phyloP scores from a whole-genome alignment of 2,329 filamentous ascomycete species.

The Samsoniella hepiali region DNA sequence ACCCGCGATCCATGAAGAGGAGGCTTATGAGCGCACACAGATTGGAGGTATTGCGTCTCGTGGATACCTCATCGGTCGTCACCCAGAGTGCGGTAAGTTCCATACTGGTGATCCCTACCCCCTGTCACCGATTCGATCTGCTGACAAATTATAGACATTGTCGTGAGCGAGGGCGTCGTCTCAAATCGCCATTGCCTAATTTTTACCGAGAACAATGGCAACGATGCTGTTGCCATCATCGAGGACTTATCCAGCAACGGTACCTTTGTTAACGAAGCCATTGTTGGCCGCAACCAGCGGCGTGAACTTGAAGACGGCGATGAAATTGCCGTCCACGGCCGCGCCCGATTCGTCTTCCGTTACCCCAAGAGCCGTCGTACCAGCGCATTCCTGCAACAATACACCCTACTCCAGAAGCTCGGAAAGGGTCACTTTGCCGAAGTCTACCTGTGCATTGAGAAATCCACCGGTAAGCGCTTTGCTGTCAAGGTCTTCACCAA shows the following conservation, averaged over 20 bases:
- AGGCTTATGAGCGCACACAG: constrained; percentile 61
- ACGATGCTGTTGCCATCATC: constrained; percentile 66
- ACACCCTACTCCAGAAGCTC: constrained; percentile 76
- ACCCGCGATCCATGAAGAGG: constrained; percentile 52
- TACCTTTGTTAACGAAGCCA: constrained; percentile 89
- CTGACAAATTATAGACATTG: constrained; percentile 52
- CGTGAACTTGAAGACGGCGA: constrained; percentile 86
- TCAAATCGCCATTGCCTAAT: constrained; percentile 81
- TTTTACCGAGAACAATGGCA: constrained; percentile 58
- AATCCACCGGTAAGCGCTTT: constrained; percentile 73
- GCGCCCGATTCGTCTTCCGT: constrained; percentile 84
- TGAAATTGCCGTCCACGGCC: constrained; percentile 81
- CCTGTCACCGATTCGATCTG: not conserved
- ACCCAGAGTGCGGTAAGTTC: constrained; percentile 84
- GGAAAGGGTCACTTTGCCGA: constrained; percentile 95
- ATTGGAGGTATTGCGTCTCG: constrained; percentile 62
- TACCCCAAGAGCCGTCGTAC: constrained; percentile 75
- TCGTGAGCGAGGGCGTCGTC: constrained; percentile 72
- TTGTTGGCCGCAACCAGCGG: constrained; percentile 88
- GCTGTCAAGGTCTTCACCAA: constrained; percentile 96
- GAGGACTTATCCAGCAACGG: constrained; percentile 96
- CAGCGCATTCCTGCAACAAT: constrained; percentile 81
- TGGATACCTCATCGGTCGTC: constrained; percentile 87
- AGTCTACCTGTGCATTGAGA: constrained; percentile 88
- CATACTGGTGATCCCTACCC: not conserved